Evolutionary conservation across 2,329 filamentous ascomycete genomes (phyloP), one percentile per base, ranked within the genome.

Genomic region (Sclerotinia subarctica): DNA sequence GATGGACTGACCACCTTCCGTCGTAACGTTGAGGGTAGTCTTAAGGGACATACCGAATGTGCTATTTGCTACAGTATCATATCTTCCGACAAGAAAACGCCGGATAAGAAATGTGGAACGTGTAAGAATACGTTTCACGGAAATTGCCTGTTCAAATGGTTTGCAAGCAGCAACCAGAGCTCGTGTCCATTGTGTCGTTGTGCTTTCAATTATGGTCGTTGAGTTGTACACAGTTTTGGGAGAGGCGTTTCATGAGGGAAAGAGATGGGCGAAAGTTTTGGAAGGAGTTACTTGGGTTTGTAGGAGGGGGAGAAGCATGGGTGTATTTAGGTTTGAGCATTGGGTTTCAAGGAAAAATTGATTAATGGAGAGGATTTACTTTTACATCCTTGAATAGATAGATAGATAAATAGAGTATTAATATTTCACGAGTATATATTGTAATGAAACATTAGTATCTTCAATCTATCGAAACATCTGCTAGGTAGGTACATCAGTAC

Each of bases 41-140:
- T 99, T 72, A 95, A 96, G 81, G 95, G 94, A 47, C 94, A 98
- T 79, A 91, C 86, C 26, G 95, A 99, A 79, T 99, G 95, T 77
- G 93, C 95, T 13, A 98, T 98, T 77, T 98, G 94, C 82, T 98
- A 98, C 81, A 93, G 90, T 69, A 93, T 99, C 76, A 92, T 99
- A 71, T 92, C 92, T 24, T 88, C 87, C 10, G 94, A 97, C 78
- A 92, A 92, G 82, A 90, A 91, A 79, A 87, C 96, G 78, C 95
- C 95, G 0, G 94, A 95, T 78, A 98, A 98, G 84, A 85, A 87
- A 66, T 99, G 95, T 78, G 84, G 86, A 58, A 98, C 94, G 1
- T 99, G 95, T 84, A 94, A 93, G 83, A 94, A 99, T 79, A 82
- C 91, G 65, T 99, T 98, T 82, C 95, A 99, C 79, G 86, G 90